Evolutionary conservation across 75 land plant species (phyloP).

Genomic region (Pinus tabuliformis): DNA sequence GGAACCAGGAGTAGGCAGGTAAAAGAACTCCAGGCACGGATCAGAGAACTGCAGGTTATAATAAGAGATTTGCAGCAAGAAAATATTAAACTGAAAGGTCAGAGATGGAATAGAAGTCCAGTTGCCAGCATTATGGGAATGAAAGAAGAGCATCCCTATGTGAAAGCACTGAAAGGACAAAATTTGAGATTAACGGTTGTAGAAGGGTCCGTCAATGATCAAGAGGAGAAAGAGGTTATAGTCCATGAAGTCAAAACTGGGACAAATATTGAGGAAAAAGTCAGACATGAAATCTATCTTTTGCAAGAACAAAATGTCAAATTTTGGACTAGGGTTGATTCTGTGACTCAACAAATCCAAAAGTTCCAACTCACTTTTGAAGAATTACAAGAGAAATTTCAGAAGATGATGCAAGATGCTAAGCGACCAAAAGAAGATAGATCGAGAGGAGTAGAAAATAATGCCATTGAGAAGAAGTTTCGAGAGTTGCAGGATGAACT

Average conservation of each 20-base stretch:
- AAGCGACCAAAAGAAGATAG: constrained; percentile 14
- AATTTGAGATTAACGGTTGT: background rate
- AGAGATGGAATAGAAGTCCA: background rate
- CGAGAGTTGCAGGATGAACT: constrained; percentile 47
- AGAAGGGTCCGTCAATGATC: background rate
- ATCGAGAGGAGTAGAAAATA: constrained; percentile 18
- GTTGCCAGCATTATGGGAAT: background rate
- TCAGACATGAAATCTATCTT: constrained; percentile 39
- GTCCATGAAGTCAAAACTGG: background rate
- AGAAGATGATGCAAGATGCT: constrained; percentile 15
- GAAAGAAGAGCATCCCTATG: background rate
- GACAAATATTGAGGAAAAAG: constrained; percentile 33
- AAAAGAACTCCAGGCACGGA: too few species aligned
- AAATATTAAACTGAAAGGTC: background rate
- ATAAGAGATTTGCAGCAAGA: constrained; percentile 2
- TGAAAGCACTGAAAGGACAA: background rate
- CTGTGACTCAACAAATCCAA: constrained; percentile 43
- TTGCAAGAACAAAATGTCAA: constrained; percentile 52
- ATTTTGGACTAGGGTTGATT: constrained; percentile 50
- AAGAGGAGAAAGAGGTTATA: background rate
- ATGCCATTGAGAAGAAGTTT: constrained; percentile 28
- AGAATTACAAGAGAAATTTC: constrained; percentile 36
- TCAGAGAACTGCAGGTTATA: background rate
- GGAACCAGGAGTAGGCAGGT: too few species aligned
- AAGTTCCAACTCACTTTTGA: constrained; percentile 38